Conservation (phyloP, 1,284 basidiomycete species). For the Dichomitus squalens region DNA sequence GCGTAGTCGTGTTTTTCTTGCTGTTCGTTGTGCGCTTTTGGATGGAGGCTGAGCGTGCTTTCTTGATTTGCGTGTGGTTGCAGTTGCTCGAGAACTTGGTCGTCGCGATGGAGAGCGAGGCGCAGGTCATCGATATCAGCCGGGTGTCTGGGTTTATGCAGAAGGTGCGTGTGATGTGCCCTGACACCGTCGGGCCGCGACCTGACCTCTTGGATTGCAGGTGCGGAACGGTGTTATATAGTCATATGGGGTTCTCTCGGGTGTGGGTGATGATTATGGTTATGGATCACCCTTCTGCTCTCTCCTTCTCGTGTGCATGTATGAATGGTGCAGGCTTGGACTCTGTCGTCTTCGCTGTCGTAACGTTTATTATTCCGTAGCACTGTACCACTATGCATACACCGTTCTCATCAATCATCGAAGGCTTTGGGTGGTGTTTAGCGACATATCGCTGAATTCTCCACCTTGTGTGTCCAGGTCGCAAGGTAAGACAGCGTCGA, state of each 20-base stretch:
- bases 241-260: conserved; percentile 7
- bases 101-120: conserved; percentile 88
- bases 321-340: not conserved
- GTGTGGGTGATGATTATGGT: conserved; percentile 11
- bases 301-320: not conserved
- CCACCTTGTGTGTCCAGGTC: too few relatives aligned
- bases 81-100: conserved; percentile 89
- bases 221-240: conserved; percentile 73
- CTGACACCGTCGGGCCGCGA: not conserved
- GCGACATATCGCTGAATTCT: too few relatives aligned
- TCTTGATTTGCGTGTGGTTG: not conserved
- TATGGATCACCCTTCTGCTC: conserved; percentile 1
- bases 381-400: conserved; percentile 24
- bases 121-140: conserved; percentile 81
- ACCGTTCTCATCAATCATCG: not conserved
- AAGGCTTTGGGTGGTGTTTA: too few relatives aligned
- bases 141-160: conserved; percentile 91
- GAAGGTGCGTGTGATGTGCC: conserved; percentile 48
- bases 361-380: conserved; percentile 11
- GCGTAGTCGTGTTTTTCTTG: not conserved
- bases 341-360: conserved; percentile 4
- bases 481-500: too few relatives aligned
- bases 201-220: conserved; percentile 35
- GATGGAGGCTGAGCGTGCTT: conserved; percentile 10
- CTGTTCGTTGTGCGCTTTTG: conserved; percentile 9